Evolutionary conservation across 768 basidiomycete species (phyloP).

Genomic region (Kockovaella imperatae): DNA sequence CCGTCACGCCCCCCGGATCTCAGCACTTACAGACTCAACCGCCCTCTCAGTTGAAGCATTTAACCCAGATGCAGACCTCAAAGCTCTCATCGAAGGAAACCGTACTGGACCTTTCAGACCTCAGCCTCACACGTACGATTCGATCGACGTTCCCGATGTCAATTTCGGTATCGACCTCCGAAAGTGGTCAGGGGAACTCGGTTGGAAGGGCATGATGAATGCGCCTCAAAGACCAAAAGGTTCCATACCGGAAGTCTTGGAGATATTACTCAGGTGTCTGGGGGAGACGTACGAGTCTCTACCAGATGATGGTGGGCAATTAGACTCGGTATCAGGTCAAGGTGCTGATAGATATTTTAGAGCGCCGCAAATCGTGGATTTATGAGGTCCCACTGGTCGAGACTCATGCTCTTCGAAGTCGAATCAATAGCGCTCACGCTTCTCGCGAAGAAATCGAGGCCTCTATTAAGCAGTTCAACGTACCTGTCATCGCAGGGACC

Average conservation of each 20-base stretch:
- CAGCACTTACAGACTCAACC: constrained; percentile 60
- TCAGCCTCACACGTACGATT: constrained; percentile 63
- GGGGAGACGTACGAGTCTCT: constrained; percentile 58
- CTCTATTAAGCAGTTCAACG: constrained; percentile 66
- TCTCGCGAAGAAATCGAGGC: constrained; percentile 47
- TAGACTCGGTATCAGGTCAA: not conserved
- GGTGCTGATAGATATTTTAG: constrained; percentile 44
- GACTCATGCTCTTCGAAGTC: constrained; percentile 77
- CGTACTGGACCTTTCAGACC: constrained; percentile 91
- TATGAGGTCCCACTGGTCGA: constrained; percentile 76
- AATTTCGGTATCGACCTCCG: constrained; percentile 86
- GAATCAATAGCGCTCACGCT: constrained; percentile 58
- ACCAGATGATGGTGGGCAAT: constrained; percentile 57
- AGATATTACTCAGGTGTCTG: constrained; percentile 59
- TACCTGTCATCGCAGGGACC: constrained; percentile 74
- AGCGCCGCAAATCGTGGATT: constrained; percentile 85
- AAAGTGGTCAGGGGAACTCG: constrained; percentile 75
- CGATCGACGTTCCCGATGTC: constrained; percentile 63
- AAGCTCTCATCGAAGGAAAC: constrained; percentile 80
- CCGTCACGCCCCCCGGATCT: constrained; percentile 62
- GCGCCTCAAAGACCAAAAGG: constrained; percentile 50
- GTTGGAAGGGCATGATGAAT: constrained; percentile 51
- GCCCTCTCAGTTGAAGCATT: constrained; percentile 70
- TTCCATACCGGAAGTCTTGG: constrained; percentile 64
- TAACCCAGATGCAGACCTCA: constrained; percentile 67